Base-by-base conservation (phyloP, 306 rosid genomes). In the cucumber (Cucumis sativus) region DNA sequence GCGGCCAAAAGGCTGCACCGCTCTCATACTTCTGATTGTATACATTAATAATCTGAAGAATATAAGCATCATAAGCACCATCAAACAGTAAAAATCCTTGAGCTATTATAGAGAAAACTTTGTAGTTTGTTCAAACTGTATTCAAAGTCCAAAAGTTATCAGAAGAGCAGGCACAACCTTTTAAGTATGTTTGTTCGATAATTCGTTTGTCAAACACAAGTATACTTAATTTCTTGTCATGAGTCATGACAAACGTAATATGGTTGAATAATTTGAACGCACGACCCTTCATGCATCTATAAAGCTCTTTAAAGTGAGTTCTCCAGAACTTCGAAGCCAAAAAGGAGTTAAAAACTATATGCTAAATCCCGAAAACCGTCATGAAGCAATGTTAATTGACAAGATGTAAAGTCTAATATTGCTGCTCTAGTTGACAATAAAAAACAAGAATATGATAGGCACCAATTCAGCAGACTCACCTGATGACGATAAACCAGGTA, bases 1-100 rank as follows among this genome's bases (percentile, higher is more conserved):
- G 90, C 23, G 97, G 97, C 97, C 98, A 91, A 85, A 91, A 92
- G 7, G 95, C 70, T 74, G 97, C 98, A 14, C 92, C 97, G 63
- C 98, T 91, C 86, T 94, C 98, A 40, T 91, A 92, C 78, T 82
- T 87, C 84, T 89, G 96, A 81, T 87, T 84, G 68, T 92, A 94
- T 78, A 94, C 97, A 77, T 94, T 94, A 80, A 91, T 94, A 74
- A 90, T 89, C 98, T 91, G 79, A 80, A 49, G 61, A 77, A 78
- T 78, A 76, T 64, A 14, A 60, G 56, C 79, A 33, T 43, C 2
- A 3, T 78, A 79, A 57, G 76, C 76, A 61, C 59, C 69, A 80
- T 47, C 12, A 65, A 71, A 65, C 61, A 78, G 35, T 68, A 73
- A 25, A 51, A 41, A 20, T 72, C 60, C 52, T 51, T 39, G 75